Evolutionary conservation across 768 basidiomycete genomes (phyloP), one percentile per base, ranked within the genome.

Genomic region (Astraeus odoratus): DNA sequence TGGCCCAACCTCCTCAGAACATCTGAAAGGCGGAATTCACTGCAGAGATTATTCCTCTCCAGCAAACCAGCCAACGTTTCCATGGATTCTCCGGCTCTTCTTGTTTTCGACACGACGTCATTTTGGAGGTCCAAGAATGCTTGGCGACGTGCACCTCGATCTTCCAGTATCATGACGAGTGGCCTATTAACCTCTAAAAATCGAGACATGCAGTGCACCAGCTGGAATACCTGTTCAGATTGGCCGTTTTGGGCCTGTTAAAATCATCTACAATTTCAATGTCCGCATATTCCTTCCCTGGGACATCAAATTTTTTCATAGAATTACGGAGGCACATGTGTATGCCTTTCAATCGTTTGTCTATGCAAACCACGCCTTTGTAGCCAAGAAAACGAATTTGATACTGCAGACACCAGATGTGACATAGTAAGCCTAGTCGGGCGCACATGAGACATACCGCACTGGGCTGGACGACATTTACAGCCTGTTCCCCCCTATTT

Each of bases 371-470:
- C 20, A 92, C 77, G 0, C 90, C 91, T 61, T 93, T 93, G 64
- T 73, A 88, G 16, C 86, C 89, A 36, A 91, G 59, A 58, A 91
- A 85, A 37, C 90, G 79, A 39, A 91, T 89, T 66, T 86, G 86
- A 59, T 81, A 85, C 74, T 84, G 23, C 43, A 20, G n/a, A 26
- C 47, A 36, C n/a, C 12, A n/a, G 8, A 9, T 3, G 15, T 18
- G 7, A 3, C 16, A 5, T 3, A 31, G 41, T 33, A n/a, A 26
- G 23, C 42, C 8, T 8, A 39, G 41, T 20, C 29, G 15, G 19
- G 18, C 13, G 12, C 19, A 26, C 18, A 36, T 19, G 34, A 53
- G 20, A 67, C 80, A 67, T 52, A 86, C 85, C 4, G 77, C 84
- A 38, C 75, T 77, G 13, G 85, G 84, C 47, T 72, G 58, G 9